Conservation (phyloP, 164 flowering plant genomes). For the Euptelea pleiosperma region DNA sequence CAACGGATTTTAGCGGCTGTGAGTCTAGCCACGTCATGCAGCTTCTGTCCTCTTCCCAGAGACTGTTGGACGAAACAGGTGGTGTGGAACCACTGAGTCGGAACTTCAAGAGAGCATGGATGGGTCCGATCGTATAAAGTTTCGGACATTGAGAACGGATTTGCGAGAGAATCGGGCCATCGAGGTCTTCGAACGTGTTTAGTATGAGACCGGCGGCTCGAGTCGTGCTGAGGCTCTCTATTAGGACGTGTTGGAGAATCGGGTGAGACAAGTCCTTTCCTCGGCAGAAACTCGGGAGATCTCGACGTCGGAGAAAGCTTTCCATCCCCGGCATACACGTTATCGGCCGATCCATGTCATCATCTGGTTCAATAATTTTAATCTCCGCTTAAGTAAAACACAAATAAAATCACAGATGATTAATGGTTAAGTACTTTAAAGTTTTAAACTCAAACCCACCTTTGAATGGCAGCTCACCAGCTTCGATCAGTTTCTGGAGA, state of each 20-base stretch:
- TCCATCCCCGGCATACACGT: slow-evolving; percentile 28
- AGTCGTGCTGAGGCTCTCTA: slow-evolving; percentile 10
- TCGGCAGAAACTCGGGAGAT: slow-evolving; percentile 30
- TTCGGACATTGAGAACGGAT: slow-evolving; percentile 12
- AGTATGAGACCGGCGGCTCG: slow-evolving; percentile 27
- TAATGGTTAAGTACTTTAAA: too few species aligned
- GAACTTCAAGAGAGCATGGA: slow-evolving; percentile 23
- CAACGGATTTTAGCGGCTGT: slow-evolving; percentile 1
- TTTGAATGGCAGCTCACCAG: slow-evolving; percentile 36
- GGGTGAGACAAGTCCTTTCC: slow-evolving; percentile 14
- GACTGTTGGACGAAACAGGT: slow-evolving; percentile 3
- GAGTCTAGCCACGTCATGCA: slow-evolving; percentile 15
- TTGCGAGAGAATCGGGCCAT: slow-evolving; percentile 25
- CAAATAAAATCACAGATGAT: too few species aligned
- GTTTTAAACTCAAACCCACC: too few species aligned
- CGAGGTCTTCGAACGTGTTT: slow-evolving; percentile 33
- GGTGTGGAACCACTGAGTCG: not conserved
- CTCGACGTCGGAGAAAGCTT: slow-evolving; percentile 26
- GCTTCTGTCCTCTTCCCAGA: slow-evolving; percentile 8
- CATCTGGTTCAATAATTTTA: slow-evolving; percentile 3
- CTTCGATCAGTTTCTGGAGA: slow-evolving; percentile 26
- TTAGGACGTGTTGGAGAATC: not conserved
- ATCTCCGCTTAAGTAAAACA: too few species aligned
- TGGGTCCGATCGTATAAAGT: slow-evolving; percentile 29
- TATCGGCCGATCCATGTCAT: slow-evolving; percentile 23